These are phyloP conservation scores for Paralagenidium karlingii DNA, from an alignment of 352 stramenopile species.

Conservation along the genomic window DNA sequence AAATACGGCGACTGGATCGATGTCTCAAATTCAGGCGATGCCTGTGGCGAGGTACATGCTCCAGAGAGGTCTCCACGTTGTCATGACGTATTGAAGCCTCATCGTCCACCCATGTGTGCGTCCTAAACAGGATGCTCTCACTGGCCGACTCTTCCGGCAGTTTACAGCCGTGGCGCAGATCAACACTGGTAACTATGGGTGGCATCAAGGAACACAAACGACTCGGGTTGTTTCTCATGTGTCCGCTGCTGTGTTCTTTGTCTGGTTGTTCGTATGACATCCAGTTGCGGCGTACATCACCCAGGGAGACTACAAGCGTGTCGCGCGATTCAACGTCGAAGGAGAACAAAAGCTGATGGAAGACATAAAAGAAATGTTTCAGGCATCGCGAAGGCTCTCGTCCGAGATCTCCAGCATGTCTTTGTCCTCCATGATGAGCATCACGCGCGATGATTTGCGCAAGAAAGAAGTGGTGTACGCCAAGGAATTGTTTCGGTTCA, in stretches of 20 bases:
- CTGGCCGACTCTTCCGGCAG: conserved; percentile 15
- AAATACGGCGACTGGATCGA: conserved; percentile 22
- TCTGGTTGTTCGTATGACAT: background rate
- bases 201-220: no score
- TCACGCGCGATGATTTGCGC: no score
- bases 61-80: no score
- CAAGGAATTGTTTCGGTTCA: conserved; percentile 15
- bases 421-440: background rate
- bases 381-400: conserved; percentile 1
- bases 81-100: no score
- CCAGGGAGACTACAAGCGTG: conserved; percentile 21
- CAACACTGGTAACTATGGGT: conserved; percentile 16
- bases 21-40: conserved; percentile 18
- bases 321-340: conserved; percentile 19
- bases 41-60: conserved; percentile 28
- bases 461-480: conserved; percentile 2
- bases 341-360: conserved; percentile 11
- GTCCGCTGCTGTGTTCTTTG: no score
- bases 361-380: conserved; percentile 8
- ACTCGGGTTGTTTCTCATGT: no score
- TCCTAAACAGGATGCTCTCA: conserved; percentile 27
- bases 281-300: conserved; percentile 21
- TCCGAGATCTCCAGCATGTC: background rate
- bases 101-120: no score
- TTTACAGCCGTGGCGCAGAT: conserved; percentile 22